Base-by-base conservation (phyloP, 2,329 filamentous ascomycete genomes). In the Fusarium sulawesiense region DNA sequence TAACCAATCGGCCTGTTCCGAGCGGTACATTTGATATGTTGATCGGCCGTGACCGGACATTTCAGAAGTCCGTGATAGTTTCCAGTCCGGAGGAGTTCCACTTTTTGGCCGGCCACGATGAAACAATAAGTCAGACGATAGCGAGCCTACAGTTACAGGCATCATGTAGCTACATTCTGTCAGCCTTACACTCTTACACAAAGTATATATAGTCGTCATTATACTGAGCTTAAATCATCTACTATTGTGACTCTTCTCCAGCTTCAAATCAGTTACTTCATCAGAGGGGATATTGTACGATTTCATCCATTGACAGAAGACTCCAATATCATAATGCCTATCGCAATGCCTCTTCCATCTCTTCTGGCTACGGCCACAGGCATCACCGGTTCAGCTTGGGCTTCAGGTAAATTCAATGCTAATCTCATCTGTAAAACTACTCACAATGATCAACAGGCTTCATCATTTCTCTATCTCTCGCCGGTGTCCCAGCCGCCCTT, bases 311-410 rank as follows among this genome's bases (percentile, higher is more conserved):
- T 13, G 12, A 40, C 32, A 21, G 7, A 47, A 8, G 7, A 41
- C 11, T 12, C 23, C n/a, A 23, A 42, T 3, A 25, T 20, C 34
- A 48, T 4, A 42, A 53, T 60, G 56, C 62, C 30, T 4, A 68
- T 77, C 60, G 67, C 72, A n/a, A 44, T 75, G 25, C 66, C 78
- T 3, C 71, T 73, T 14, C 76, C 77, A 3, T 72, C 78, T 9
- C 74, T 80, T 18, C 25, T 81, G 45, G 79, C 79, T 25, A 76
- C 78, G 27, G 77, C 80, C 27, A 79, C 77, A n/a, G 80, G 80
- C 61, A 74, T 82, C 25, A 57, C 80, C 30, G 78, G 79, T 40
- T 80, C 80, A 20, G 77, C 78, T 13, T 82, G 80, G 78, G 71
- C 73, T 44, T 78, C 80, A 13, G 80, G 80, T 80, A 71, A 63